Conservation (phyloP, 2,329 filamentous ascomycete species). For the Verticillium albo-atrum region DNA sequence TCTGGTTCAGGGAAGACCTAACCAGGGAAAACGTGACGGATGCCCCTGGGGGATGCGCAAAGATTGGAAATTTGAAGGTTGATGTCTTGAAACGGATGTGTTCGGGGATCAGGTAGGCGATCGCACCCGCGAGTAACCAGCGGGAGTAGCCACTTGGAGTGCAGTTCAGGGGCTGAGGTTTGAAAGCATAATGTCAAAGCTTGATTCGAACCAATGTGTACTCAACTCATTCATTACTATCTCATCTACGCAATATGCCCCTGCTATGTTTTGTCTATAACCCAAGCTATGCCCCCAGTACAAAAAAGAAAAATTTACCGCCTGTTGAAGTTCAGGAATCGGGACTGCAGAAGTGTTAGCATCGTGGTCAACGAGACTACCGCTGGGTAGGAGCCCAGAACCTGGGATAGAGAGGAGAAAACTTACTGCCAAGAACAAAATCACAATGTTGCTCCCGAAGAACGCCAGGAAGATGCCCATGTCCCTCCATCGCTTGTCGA, state of each 20-base stretch:
- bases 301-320: slow-evolving; percentile 23
- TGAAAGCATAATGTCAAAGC: no score
- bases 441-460: slow-evolving; percentile 70
- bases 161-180: no score
- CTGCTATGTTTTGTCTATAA: background rate
- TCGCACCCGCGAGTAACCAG: no score
- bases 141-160: no score
- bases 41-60: no score
- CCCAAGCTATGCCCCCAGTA: background rate
- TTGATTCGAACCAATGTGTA: background rate
- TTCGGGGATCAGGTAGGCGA: no score
- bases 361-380: background rate
- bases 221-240: background rate
- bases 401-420: background rate
- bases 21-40: no score
- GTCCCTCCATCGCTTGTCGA: slow-evolving; percentile 72
- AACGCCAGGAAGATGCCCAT: slow-evolving; percentile 75
- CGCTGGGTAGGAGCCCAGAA: background rate
- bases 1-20: no score
- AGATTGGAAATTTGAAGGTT: no score
- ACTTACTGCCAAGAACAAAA: slow-evolving; percentile 50
- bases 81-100: no score
- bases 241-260: background rate
- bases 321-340: slow-evolving; percentile 51
- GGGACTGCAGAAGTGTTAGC: slow-evolving; percentile 28